A percentile compares a stretch with the other conserved stretches of the same genome.
These are phyloP conservation scores for Talaromyces ruber DNA, from an alignment of 495 filamentous ascomycete species.

Conservation along the genomic window DNA sequence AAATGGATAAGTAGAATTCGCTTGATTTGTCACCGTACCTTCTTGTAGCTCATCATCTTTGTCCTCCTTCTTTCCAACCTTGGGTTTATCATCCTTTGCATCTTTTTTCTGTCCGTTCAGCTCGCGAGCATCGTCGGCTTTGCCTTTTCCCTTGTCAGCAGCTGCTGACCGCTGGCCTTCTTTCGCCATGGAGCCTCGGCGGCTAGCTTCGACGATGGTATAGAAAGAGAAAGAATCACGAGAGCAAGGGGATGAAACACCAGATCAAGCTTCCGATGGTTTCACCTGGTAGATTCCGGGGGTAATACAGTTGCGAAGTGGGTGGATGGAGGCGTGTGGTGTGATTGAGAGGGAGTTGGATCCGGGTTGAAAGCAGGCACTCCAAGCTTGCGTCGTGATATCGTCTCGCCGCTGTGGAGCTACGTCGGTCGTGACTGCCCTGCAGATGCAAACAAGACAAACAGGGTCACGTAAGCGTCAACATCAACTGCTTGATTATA, in stretches of 20 bases:
- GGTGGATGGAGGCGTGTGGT: neutral
- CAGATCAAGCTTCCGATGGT: neutral
- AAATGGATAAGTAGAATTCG: neutral
- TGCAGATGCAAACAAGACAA: neutral
- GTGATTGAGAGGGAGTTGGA: neutral
- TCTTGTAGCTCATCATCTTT: conserved; percentile 54
- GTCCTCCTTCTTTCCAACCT: conserved; percentile 67
- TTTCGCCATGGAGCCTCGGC: conserved; percentile 62
- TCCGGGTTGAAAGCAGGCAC: neutral
- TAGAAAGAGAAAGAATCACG: neutral
- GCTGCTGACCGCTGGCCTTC: conserved; percentile 77
- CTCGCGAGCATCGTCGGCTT: conserved; percentile 58
- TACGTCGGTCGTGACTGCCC: neutral
- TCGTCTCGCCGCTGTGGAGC: conserved; percentile 6
- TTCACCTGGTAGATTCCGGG: neutral
- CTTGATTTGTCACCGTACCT: conserved; percentile 30
- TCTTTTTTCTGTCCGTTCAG: conserved; percentile 51
- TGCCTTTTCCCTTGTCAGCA: conserved; percentile 93
- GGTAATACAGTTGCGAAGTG: neutral
- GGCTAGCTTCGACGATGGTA: neutral
- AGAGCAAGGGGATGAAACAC: neutral
- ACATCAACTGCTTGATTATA: neutral
- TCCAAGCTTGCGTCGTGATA: conserved; percentile 5
- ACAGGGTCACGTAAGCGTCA: no score
- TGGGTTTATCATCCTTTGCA: conserved; percentile 59